Base-by-base conservation (phyloP, 2,329 filamentous ascomycete genomes). In the Cladosporium sp. region DNA sequence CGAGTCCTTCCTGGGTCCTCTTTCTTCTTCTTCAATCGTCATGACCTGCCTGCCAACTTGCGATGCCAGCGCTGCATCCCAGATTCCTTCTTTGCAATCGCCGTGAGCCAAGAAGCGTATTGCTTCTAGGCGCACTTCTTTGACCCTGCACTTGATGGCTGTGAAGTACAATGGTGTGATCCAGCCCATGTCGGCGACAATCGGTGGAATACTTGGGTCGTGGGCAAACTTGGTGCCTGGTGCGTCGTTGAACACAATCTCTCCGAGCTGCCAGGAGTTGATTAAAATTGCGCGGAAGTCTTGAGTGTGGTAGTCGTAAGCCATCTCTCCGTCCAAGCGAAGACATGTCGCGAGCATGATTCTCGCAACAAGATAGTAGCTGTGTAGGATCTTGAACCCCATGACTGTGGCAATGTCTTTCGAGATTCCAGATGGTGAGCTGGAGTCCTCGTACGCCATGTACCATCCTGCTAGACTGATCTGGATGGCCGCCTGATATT, bases 21-120 rank as follows among this genome's bases (percentile, higher is more conserved):
- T 66, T 64, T 73, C 72, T 5, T 65, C 67, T 64, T 73, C 72
- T 64, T 74, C 70, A 18, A 71, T 68, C 21, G 64, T 54, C 26
- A 72, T 67, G 28, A 71, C 43, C 32, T 68, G 65, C 13, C 54
- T 66, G 14, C 64, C 65, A 3, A 71, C 54, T 36, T 70, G 64
- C 4, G 61, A 67, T n/a, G 57, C 65, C 25, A 67, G 65, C 10
- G 58, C 58, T 8, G 70, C 66, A 49, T 68, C 68, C 66, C 69
- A 73, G 18, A 71, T 68, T 43, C 64, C 67, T 58, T 74, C 71
- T 56, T 72, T 72, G 23, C 67, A 64, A 25, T 70, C 67, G 4
- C 68, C 66, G 36, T 58, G 64, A 11, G 63, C 25, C 3, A 74
- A 39, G 8, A 74, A 63, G n/a, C 65, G 58, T 6, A 74, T 48